Conservation (phyloP, 768 basidiomycete species). For the Hygrophorus russula region DNA sequence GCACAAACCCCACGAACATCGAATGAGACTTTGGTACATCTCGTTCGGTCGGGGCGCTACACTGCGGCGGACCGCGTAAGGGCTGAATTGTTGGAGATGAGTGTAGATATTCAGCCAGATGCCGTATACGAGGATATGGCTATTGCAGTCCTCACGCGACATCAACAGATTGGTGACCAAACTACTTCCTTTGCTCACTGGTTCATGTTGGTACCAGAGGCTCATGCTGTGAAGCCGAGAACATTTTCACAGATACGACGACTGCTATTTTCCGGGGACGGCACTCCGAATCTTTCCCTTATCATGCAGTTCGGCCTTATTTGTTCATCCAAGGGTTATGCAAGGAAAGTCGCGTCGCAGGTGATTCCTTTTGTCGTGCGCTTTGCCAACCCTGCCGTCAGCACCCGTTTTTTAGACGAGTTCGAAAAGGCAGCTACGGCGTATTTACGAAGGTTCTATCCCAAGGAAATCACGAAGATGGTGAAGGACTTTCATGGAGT, state of each 20-base stretch:
- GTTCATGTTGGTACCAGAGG: slow-evolving; percentile 23
- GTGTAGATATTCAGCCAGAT: slow-evolving; percentile 24
- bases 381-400: slow-evolving; percentile 24
- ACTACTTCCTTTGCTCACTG: slow-evolving; percentile 15
- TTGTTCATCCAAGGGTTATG: slow-evolving; percentile 28
- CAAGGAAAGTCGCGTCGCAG: slow-evolving; percentile 9
- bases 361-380: slow-evolving; percentile 30
- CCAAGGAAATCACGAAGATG: slow-evolving; percentile 7
- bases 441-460: slow-evolving; percentile 12
- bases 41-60: slow-evolving; percentile 19
- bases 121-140: slow-evolving; percentile 25
- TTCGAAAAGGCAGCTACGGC: slow-evolving; percentile 15
- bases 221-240: not conserved
- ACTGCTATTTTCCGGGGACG: slow-evolving; percentile 13
- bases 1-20: not conserved
- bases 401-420: slow-evolving; percentile 28
- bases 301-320: slow-evolving; percentile 22
- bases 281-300: slow-evolving; percentile 16
- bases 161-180: not conserved
- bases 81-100: slow-evolving; percentile 26
- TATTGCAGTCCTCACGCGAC: slow-evolving; percentile 10
- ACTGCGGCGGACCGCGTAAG: slow-evolving; percentile 23
- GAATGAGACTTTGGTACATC: slow-evolving; percentile 11
- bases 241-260: slow-evolving; percentile 14
- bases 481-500: slow-evolving; percentile 19